Evolutionary conservation across 176 grass and related monocot species (phyloP).

Genomic region (Coix lacrymajobi): DNA sequence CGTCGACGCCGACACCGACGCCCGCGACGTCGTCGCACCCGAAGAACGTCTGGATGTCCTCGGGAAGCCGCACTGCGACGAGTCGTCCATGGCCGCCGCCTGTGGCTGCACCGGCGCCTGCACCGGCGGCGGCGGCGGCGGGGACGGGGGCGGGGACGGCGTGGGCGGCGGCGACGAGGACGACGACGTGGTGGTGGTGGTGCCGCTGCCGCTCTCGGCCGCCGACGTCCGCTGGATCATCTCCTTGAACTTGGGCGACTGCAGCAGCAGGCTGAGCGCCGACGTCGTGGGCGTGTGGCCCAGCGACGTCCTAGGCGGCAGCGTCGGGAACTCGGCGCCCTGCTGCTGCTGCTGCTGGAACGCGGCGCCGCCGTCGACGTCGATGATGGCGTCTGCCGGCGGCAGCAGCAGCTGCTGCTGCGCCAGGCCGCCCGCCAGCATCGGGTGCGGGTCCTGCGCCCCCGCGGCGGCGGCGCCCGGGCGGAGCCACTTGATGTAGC

Average conservation of each 20-base stretch:
- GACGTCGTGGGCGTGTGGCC: conserved; percentile 29
- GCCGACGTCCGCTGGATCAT: conserved; percentile 57
- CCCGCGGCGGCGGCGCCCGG: conserved; percentile 13
- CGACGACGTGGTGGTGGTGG: conserved; percentile 22
- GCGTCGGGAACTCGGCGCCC: neutral
- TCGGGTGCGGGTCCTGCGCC: conserved; percentile 24
- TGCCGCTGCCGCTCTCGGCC: conserved; percentile 7
- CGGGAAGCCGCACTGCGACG: conserved; percentile 65
- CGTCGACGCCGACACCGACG: conserved; percentile 18
- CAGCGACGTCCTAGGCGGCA: conserved; percentile 1
- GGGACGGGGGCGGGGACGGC: neutral
- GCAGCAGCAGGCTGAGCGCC: conserved; percentile 45
- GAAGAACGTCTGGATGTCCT: conserved; percentile 89
- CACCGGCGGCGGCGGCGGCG: conserved; percentile 7
- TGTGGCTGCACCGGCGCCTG: neutral
- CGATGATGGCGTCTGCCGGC: neutral
- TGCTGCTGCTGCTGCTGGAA: neutral
- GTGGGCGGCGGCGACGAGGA: conserved; percentile 20
- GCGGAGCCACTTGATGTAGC: conserved; percentile 82
- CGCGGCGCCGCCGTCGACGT: conserved; percentile 4
- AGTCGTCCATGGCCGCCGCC: conserved; percentile 4
- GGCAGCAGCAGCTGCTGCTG: conserved; percentile 27
- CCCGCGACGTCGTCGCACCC: conserved; percentile 44
- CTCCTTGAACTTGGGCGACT: conserved; percentile 74
- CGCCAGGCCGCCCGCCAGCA: conserved; percentile 18